Base-by-base conservation (phyloP, 305 asterid species). In the Fraxinus xanthoxyloides region DNA sequence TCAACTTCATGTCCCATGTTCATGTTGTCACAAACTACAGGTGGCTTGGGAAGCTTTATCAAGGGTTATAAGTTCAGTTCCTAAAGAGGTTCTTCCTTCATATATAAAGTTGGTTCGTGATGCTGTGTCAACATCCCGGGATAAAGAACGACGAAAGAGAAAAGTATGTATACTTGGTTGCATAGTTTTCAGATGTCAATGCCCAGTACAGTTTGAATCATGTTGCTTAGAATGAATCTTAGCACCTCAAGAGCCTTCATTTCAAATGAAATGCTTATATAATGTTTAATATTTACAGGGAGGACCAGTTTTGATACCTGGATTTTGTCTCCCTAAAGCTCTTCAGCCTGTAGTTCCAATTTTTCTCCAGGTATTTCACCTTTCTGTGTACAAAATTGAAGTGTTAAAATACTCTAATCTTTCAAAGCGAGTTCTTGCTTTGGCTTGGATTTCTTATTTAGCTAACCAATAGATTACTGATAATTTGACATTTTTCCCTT, bases 71-170 rank as follows among this genome's bases (percentile, higher is more conserved):
- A 85, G 90, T 80, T 92, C 98, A 54, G 90, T 93, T 85, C 98
- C 98, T 63, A 96, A 94, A 86, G 99, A 96, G 87, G 90, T 89
- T 86, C 97, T 92, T 79, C 97, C 99, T 81, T 92, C 98, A 46
- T 89, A 94, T 85, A 90, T 96, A 89, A 96, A 96, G 87, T 89
- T 96, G 83, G 99, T 94, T 32, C 98, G 99, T 43, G 99, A 94
- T 90, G 98, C 98, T n/a, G 93, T 96, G 81, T 96, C 99, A 78
- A 93, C 99, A 59, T 90, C 99, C 77, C 86, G 97, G 87, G 98
- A 96, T 82, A 96, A 90, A 88, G 98, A 94, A 86, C 98, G 99
- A 65, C 89, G 99, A 87, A 96, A 89, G 93, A 96, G 89, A 86
- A 94, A 89, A 87, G 98, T 90, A 82, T 72, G 80, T 74, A 76